phyloP scores from a whole-genome alignment of 2,329 filamentous ascomycete genomes.

The Huntiella abstrusa region DNA sequence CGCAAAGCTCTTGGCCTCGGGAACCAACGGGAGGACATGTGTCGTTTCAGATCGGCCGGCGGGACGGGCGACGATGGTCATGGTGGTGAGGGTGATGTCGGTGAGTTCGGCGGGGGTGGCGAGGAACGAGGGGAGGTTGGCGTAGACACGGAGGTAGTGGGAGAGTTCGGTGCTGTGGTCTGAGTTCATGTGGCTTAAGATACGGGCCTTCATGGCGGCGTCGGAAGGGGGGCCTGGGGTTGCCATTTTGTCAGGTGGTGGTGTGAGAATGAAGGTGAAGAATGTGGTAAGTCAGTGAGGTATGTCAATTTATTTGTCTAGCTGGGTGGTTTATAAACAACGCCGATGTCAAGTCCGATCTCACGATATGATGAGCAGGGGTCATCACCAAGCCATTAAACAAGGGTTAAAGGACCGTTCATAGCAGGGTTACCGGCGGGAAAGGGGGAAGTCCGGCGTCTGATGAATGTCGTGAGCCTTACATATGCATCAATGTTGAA shows the following conservation, averaged over 20 bases:
- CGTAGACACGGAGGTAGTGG: slow-evolving; percentile 32
- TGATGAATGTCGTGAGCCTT: too few species aligned
- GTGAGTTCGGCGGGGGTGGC: neutral
- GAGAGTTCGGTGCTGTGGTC: slow-evolving; percentile 59
- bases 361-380: too few species aligned
- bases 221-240: slow-evolving; percentile 12
- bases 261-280: too few species aligned
- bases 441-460: too few species aligned
- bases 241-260: neutral
- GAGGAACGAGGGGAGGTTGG: neutral
- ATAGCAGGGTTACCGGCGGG: too few species aligned
- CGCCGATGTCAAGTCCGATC: too few species aligned
- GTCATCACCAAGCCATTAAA: too few species aligned
- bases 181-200: slow-evolving; percentile 68
- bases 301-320: too few species aligned
- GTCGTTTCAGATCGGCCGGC: slow-evolving; percentile 14
- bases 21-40: slow-evolving; percentile 43
- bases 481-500: too few species aligned
- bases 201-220: slow-evolving; percentile 19
- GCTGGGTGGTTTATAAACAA: too few species aligned
- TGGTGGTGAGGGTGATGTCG: slow-evolving; percentile 25
- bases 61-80: slow-evolving; percentile 41
- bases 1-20: slow-evolving; percentile 46
- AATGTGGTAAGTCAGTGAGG: too few species aligned
- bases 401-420: too few species aligned